Evolutionary conservation across 78 protist species (phyloP), one percentile per base, ranked within the genome.

Genomic region (Guillardia theta): DNA sequence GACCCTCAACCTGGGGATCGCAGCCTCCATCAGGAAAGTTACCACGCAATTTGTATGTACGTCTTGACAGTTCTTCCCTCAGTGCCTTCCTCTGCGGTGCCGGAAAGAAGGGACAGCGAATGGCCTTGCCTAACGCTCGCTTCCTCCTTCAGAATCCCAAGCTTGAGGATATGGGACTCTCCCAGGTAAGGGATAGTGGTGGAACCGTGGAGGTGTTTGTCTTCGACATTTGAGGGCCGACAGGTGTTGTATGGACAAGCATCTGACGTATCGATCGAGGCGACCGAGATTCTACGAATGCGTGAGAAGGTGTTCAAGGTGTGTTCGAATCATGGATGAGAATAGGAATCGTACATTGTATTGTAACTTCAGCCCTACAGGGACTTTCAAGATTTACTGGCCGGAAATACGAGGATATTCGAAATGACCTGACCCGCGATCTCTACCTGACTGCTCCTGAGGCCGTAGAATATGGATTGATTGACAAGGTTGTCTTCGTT

Each of bases 401-500:
- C 50, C 37, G 88, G 45, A 19, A 33, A 10, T 77, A 77, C 45
- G 45, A 77, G 22, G 5, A 5, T 22, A 77, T 77, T 46, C 12
- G 88, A 21, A 33, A 33, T 41, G 88, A 77, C 88, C 88, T 77
- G 47, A 77, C 37, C 4, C 88, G 88, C 48, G 88, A 77, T 19
- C 88, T 77, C 45, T 77, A 77, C 88, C 88, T 77, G 50, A 77
- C 88, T 4, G 37, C 88, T 22, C 88, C 45, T 4, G 88, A 77
- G 88, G 88, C 88, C 5, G 43, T 77, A 5, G 88, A 77, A 4
- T 77, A 77, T 39, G 88, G 88, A 22, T 46, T 77, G n/a, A 77
- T 77, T 46, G 88, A 77, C 45, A 77, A 77, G 88, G 88, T 77
- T n/a, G n/a, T n/a, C n/a, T n/a, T n/a, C n/a, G n/a, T n/a, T n/a